Percentiles rank a stretch among this genome's conserved stretches.
Evolutionary conservation across 306 rosid genomes (phyloP).

Genomic region (Gynostemma pentaphyllum): DNA sequence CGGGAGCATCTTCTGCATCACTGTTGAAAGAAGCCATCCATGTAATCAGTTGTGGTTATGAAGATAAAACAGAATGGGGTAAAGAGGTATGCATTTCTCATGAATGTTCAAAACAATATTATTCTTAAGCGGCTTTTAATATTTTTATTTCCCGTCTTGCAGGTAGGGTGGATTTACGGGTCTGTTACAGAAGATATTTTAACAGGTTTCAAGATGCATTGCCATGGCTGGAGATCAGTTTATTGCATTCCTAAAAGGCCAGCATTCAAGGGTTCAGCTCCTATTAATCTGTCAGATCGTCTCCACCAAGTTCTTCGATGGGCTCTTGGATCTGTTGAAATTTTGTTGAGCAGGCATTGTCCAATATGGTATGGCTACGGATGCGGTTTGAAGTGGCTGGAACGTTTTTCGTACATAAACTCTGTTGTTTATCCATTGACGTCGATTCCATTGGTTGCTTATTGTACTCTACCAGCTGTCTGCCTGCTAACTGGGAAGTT

Average conservation of each 20-base stretch:
- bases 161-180: conserved; percentile 98
- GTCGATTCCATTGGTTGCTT: conserved; percentile 65
- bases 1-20: conserved; percentile 54
- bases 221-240: conserved; percentile 95
- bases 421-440: conserved; percentile 87
- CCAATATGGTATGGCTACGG: conserved; percentile 94
- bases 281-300: conserved; percentile 81
- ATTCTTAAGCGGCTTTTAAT: neutral
- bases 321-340: conserved; percentile 95
- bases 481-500: conserved; percentile 89
- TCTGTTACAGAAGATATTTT: conserved; percentile 89
- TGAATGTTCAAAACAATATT: neutral
- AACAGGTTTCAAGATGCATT: conserved; percentile 92
- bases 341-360: conserved; percentile 68
- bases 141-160: conserved; percentile 4
- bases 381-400: conserved; percentile 75
- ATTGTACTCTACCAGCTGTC: conserved; percentile 79
- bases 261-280: conserved; percentile 94
- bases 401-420: conserved; percentile 86
- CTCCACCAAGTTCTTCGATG: conserved; percentile 88
- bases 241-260: conserved; percentile 87
- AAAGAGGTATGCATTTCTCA: conserved; percentile 44
- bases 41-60: conserved; percentile 90
- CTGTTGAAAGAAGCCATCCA: conserved; percentile 92
- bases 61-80: conserved; percentile 95